Evolutionary conservation across 148 eudicot genomes (phyloP).

Genomic region (Cornus kousa): DNA sequence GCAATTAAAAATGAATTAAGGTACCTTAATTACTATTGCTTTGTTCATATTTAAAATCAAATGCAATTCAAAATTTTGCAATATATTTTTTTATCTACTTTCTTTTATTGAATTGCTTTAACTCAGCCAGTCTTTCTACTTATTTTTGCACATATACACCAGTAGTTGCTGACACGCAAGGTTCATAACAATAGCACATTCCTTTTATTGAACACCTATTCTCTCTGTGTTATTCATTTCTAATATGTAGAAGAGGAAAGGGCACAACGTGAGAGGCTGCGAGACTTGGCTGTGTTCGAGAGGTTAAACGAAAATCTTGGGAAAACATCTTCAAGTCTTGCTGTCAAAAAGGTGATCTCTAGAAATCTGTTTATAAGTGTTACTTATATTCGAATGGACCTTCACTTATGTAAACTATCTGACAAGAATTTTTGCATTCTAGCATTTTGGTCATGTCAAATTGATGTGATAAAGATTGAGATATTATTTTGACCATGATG

Average conservation of each 20-base stretch:
- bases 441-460: neutral
- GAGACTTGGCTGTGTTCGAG: conserved; percentile 87
- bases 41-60: too few species aligned
- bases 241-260: conserved; percentile 64
- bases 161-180: neutral
- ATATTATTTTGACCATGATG: too few species aligned
- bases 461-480: too few species aligned
- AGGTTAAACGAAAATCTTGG: conserved; percentile 71
- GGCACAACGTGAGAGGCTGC: conserved; percentile 70
- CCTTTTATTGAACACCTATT: neutral
- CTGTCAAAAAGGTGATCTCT: conserved; percentile 76
- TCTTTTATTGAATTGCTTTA: neutral
- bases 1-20: neutral
- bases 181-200: neutral
- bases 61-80: neutral
- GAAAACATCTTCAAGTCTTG: conserved; percentile 69
- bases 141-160: neutral
- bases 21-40: too few species aligned
- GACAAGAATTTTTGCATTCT: neutral
- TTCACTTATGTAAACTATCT: neutral
- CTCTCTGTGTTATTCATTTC: neutral
- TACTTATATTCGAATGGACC: neutral
- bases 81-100: neutral
- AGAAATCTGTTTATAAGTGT: neutral
- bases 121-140: neutral